Evolutionary conservation across 129 eudicot genomes (phyloP).

Genomic region (Logfia minima): DNA sequence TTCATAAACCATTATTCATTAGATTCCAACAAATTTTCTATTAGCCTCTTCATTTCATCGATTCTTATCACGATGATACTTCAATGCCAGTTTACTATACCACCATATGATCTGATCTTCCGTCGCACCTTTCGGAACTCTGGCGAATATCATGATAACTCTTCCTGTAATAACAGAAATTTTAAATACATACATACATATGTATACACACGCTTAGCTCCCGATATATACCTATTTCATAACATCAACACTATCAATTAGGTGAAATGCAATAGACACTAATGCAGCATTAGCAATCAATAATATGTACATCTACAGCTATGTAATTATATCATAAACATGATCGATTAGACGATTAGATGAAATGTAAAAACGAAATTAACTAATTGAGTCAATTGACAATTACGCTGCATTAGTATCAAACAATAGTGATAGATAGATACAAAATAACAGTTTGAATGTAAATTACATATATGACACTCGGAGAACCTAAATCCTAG

Average conservation of each 20-base stretch:
- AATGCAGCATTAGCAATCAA: too few species aligned
- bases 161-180: conserved; percentile 42
- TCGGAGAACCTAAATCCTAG: conserved; percentile 10
- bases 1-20: conserved; percentile 51
- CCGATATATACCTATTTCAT: too few species aligned
- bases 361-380: not conserved
- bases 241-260: too few species aligned
- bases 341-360: not conserved
- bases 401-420: not conserved
- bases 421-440: conserved; percentile 44
- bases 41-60: conserved; percentile 94
- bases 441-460: conserved; percentile 36
- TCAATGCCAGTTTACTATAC: conserved; percentile 82
- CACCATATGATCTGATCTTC: conserved; percentile 91
- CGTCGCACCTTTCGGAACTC: conserved; percentile 76
- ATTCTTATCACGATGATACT: conserved; percentile 92
- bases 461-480: conserved; percentile 41
- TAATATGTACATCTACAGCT: not conserved
- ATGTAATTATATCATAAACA: not conserved
- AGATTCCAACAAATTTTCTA: conserved; percentile 73
- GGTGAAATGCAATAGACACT: too few species aligned
- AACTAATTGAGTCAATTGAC: too few species aligned
- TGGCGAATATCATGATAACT: conserved; percentile 81
- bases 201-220: too few species aligned
- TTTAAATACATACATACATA: not conserved